A percentile compares a stretch with the other conserved stretches of the same genome.
These are phyloP conservation scores for Eleusine indica DNA, from an alignment of 176 grass and related monocot species.

Conservation along the genomic window DNA sequence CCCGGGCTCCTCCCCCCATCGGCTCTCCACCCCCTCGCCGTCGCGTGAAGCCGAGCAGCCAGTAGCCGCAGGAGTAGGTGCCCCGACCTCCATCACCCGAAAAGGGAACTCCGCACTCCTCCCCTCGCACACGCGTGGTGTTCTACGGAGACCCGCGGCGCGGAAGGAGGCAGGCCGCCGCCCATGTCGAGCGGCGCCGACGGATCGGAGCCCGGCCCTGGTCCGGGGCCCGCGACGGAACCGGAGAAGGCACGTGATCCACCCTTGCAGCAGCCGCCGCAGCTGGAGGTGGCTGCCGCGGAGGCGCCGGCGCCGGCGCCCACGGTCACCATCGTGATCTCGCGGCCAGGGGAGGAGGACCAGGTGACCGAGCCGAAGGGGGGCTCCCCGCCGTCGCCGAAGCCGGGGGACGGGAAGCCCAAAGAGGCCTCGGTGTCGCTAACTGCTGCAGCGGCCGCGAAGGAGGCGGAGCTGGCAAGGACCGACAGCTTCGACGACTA, in stretches of 20 bases:
- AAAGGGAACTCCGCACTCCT: neutral
- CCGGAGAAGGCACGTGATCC: neutral
- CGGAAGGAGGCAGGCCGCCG: neutral
- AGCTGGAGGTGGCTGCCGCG: conserved; percentile 33
- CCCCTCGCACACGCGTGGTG: conserved; percentile 40
- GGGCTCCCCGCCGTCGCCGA: neutral
- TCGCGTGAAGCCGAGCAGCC: conserved; percentile 17
- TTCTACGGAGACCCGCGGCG: neutral
- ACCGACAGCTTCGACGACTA: conserved; percentile 72
- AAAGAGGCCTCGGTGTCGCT: conserved; percentile 17
- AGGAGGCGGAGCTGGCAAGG: conserved; percentile 53
- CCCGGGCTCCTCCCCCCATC: neutral
- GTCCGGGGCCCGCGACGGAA: neutral
- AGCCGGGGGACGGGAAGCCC: conserved; percentile 11
- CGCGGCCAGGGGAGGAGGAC: conserved; percentile 56
- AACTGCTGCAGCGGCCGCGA: conserved; percentile 30
- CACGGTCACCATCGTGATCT: conserved; percentile 74
- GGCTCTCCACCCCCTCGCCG: conserved; percentile 31
- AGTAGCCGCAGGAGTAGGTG: conserved; percentile 46
- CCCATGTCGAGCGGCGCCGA: conserved; percentile 47
- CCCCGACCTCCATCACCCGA: neutral
- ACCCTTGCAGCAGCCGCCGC: neutral
- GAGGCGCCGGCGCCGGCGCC: neutral
- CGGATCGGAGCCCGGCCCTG: conserved; percentile 25
- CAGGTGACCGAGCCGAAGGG: conserved; percentile 42